Evolutionary conservation across 2,329 filamentous ascomycete genomes (phyloP), one percentile per base, ranked within the genome.

Genomic region (Colletotrichum sp.): DNA sequence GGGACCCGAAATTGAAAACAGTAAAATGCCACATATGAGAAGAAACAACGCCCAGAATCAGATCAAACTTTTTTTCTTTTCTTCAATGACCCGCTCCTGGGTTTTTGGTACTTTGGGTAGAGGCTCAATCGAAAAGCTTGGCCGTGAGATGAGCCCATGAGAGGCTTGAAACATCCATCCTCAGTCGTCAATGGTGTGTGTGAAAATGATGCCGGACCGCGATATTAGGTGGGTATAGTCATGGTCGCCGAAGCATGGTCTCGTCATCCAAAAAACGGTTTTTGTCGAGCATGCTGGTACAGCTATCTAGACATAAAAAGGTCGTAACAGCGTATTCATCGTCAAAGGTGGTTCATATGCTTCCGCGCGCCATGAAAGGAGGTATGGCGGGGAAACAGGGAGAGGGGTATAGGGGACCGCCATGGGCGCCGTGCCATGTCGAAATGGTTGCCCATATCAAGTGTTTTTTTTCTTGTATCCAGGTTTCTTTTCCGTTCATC

Each of bases 311-410:
- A 86, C 85, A 83, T 86, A 82, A 75, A 75, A 56, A 85, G 82
- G 83, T 86, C 85, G 83, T 86, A 82, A 86, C 85, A 85, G 83
- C 84, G 83, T 84, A 77, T 77, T 86, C 83, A 85, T 86, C 85
- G 84, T 86, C 85, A 86, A 84, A 82, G 74, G 74, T 74, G 74
- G 74, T 76, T 76, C 74, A 74, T 76, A 70, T 76, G 74, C 66
- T 76, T 65, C 74, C 71, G 59, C 70, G 74, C 74, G 74, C 74
- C 74, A 76, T 76, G 58, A 66, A 73, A 66, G 43, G 65, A 75
- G 56, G 30, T 69, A 73, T 75, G 71, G 73, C 73, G 69, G 77
- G 77, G 77, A 80, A 70, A 73, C 74, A 61, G 65, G 18, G 43
- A 48, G 63, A 66, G 69, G 76, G 71, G 80, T 78, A 79, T 81